Percentiles rank a stretch among this genome's conserved stretches.
Conservation (phyloP, 208 protist species). For the Jaenimonas drosophilae region DNA sequence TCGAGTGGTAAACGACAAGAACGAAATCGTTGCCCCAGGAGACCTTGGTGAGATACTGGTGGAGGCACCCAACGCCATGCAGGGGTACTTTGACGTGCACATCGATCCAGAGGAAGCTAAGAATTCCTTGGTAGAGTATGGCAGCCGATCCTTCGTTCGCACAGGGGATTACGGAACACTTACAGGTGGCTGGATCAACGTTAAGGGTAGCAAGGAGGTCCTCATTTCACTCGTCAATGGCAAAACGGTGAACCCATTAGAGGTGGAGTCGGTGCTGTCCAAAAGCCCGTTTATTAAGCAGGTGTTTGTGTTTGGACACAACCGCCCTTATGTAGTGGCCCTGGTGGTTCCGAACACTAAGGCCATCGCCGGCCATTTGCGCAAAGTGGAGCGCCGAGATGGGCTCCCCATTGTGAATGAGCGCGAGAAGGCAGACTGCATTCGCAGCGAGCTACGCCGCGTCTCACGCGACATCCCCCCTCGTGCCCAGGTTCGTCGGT, state of each 20-base stretch:
- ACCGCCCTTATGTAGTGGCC: slow-evolving; percentile 61
- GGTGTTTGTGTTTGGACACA: slow-evolving; percentile 68
- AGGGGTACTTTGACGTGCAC: slow-evolving; percentile 87
- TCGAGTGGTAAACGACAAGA: slow-evolving; percentile 85
- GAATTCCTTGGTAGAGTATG: slow-evolving; percentile 83
- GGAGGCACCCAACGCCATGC: slow-evolving; percentile 82
- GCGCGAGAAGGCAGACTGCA: slow-evolving; percentile 84
- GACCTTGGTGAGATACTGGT: slow-evolving; percentile 83
- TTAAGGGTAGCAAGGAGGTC: slow-evolving; percentile 80
- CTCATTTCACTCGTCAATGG: slow-evolving; percentile 76
- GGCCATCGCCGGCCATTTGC: slow-evolving; percentile 74
- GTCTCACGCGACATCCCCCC: slow-evolving; percentile 68
- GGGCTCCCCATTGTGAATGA: slow-evolving; percentile 84
- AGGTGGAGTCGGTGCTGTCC: slow-evolving; percentile 60
- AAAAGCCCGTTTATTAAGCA: slow-evolving; percentile 87
- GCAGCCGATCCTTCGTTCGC: slow-evolving; percentile 82
- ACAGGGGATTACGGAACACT: slow-evolving; percentile 84
- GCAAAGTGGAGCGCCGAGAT: slow-evolving; percentile 82
- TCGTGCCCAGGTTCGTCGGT: slow-evolving; percentile 75
- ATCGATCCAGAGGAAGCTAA: slow-evolving; percentile 81
- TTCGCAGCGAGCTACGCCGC: slow-evolving; percentile 74
- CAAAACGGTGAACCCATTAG: slow-evolving; percentile 71
- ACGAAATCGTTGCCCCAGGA: slow-evolving; percentile 83
- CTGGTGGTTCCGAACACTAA: slow-evolving; percentile 80
- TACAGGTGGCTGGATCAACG: slow-evolving; percentile 76